phyloP scores from a whole-genome alignment of 2,329 filamentous ascomycete genomes.

The Paecilomyces sp. region DNA sequence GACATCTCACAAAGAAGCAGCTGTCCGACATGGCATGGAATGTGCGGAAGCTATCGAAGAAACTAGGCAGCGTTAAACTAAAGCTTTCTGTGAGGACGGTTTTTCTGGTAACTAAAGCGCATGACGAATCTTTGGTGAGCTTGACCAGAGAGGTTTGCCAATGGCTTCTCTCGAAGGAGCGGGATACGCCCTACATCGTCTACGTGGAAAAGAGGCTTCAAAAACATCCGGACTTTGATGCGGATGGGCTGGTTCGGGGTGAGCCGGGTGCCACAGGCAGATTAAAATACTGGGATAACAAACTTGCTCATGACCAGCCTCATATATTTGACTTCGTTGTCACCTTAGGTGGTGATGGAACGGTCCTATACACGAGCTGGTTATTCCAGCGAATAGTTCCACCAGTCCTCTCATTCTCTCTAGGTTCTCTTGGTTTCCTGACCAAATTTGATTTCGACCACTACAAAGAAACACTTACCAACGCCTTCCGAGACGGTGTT shows the following conservation, averaged over 20 bases:
- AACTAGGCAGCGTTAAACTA: constrained; percentile 73
- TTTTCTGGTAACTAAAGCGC: constrained; percentile 86
- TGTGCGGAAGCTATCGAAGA: constrained; percentile 81
- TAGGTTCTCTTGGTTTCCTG: constrained; percentile 88
- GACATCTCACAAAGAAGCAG: constrained; percentile 91
- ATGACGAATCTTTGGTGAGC: constrained; percentile 71
- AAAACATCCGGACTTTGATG: constrained; percentile 66
- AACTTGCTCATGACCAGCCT: constrained; percentile 68
- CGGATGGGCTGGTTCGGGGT: constrained; percentile 59
- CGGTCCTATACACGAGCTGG: constrained; percentile 93
- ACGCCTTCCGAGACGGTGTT: constrained; percentile 73
- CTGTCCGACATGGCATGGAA: constrained; percentile 96
- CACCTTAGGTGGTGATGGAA: constrained; percentile 91
- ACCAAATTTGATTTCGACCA: constrained; percentile 91
- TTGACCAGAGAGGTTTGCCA: constrained; percentile 69
- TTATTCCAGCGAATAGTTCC: constrained; percentile 93
- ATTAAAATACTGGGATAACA: constrained; percentile 74
- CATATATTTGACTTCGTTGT: constrained; percentile 92
- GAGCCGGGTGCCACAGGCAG: constrained; percentile 49
- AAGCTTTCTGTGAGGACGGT: constrained; percentile 75
- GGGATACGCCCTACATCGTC: constrained; percentile 64
- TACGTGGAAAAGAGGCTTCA: constrained; percentile 73
- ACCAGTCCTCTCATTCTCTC: constrained; percentile 81
- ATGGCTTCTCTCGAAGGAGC: constrained; percentile 71
- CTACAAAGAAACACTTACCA: constrained; percentile 61